A percentile compares a stretch with the other conserved stretches of the same genome.
Evolutionary conservation across 257 asterid genomes (phyloP).

Genomic region (Haberlea rhodopensis): DNA sequence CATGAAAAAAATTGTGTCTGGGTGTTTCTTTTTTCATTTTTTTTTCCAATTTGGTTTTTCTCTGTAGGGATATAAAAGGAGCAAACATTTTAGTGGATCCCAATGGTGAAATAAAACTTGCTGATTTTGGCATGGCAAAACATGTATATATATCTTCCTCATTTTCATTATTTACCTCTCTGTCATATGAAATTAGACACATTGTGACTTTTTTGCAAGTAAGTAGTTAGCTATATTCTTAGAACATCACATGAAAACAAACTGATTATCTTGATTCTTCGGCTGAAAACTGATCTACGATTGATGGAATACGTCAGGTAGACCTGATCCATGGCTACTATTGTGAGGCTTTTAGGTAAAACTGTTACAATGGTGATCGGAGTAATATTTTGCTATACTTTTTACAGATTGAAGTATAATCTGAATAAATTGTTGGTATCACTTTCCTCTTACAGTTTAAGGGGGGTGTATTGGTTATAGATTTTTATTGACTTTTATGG

Average conservation of each 20-base stretch:
- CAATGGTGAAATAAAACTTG: conserved; percentile 89
- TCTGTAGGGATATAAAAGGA: conserved; percentile 93
- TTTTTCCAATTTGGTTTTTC: conserved; percentile 23
- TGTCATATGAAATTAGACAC: too few relatives aligned
- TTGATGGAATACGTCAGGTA: neutral
- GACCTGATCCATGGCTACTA: too few relatives aligned
- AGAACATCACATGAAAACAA: neutral
- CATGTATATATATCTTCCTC: conserved; percentile 53
- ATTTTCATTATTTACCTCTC: neutral
- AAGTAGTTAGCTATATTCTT: neutral
- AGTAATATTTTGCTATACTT: neutral
- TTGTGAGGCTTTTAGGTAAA: neutral
- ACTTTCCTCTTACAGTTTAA: conserved; percentile 9
- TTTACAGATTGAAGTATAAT: neutral
- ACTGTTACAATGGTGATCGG: neutral
- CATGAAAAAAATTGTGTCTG: conserved; percentile 5
- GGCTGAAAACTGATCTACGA: neutral
- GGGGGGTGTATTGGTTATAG: too few relatives aligned
- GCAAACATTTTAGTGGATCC: conserved; percentile 97
- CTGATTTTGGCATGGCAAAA: conserved; percentile 99
- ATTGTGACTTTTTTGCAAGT: neutral
- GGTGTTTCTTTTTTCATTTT: neutral
- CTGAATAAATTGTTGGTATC: neutral
- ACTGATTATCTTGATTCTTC: neutral
- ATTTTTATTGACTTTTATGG: too few relatives aligned